Percentiles rank a stretch among this genome's conserved stretches.
Evolutionary conservation across 2,329 filamentous ascomycete genomes (phyloP).

Genomic region (Fusarium foetens): DNA sequence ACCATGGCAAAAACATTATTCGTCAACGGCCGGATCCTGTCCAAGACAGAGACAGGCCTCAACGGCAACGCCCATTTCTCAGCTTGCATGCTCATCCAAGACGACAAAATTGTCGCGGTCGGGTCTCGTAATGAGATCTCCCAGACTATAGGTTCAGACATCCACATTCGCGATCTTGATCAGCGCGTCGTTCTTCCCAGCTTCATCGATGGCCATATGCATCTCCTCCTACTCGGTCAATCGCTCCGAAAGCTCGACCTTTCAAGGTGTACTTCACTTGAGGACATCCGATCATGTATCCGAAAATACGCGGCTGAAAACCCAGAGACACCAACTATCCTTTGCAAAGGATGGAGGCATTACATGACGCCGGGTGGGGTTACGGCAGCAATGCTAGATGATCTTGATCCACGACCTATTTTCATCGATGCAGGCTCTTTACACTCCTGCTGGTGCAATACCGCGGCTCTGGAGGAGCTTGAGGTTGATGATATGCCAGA

Average conservation of each 20-base stretch:
- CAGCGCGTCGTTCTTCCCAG: slow-evolving; percentile 58
- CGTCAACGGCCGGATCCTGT: slow-evolving; percentile 40
- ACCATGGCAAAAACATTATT: slow-evolving; percentile 11
- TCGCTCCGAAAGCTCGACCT: slow-evolving; percentile 62
- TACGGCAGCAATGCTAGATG: slow-evolving; percentile 57
- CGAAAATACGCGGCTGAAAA: slow-evolving; percentile 56
- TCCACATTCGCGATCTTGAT: slow-evolving; percentile 37
- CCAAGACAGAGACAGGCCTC: slow-evolving; percentile 19
- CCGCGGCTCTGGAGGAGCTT: slow-evolving; percentile 60
- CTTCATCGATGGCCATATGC: slow-evolving; percentile 68
- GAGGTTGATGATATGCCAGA: slow-evolving; percentile 56
- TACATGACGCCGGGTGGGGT: slow-evolving; percentile 56
- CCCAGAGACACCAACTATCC: slow-evolving; percentile 58
- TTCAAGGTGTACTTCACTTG: slow-evolving; percentile 57
- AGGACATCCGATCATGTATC: slow-evolving; percentile 60
- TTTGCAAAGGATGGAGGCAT: slow-evolving; percentile 65
- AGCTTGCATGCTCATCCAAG: slow-evolving; percentile 45
- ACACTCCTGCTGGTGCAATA: slow-evolving; percentile 67
- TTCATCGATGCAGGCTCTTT: slow-evolving; percentile 66
- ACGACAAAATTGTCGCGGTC: slow-evolving; percentile 46
- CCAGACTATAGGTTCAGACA: rapidly evolving
- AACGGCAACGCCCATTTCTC: slow-evolving; percentile 37
- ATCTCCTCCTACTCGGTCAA: slow-evolving; percentile 64
- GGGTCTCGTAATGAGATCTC: slow-evolving; percentile 39
- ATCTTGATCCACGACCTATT: slow-evolving; percentile 63